Evolutionary conservation across 257 asterid genomes (phyloP).

Genomic region (Lavandula angustifolia): DNA sequence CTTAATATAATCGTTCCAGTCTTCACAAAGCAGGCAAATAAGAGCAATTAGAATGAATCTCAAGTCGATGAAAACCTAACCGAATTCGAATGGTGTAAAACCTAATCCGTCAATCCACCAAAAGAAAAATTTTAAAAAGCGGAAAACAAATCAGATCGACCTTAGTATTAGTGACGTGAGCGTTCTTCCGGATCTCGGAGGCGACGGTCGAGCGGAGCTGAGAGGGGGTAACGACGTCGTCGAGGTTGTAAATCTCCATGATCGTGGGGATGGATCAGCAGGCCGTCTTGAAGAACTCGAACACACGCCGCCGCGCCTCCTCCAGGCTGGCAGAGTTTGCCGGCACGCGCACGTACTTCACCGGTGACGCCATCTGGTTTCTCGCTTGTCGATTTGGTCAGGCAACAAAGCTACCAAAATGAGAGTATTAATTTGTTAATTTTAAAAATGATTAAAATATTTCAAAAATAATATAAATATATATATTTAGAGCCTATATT

Average conservation of each 20-base stretch:
- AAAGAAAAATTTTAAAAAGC: neutral
- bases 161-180: slow-evolving; percentile 72
- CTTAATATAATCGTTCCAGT: neutral
- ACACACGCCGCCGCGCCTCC: slow-evolving; percentile 74
- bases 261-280: slow-evolving; percentile 85
- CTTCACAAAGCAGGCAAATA: too few relatives aligned
- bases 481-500: too few relatives aligned
- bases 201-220: slow-evolving; percentile 74
- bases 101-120: too few relatives aligned
- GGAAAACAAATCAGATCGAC: slow-evolving; percentile 36
- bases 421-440: too few relatives aligned
- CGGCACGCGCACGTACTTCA: slow-evolving; percentile 67
- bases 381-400: slow-evolving; percentile 6
- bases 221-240: slow-evolving; percentile 70
- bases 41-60: too few relatives aligned
- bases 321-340: slow-evolving; percentile 66
- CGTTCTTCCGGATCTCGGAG: slow-evolving; percentile 72
- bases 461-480: too few relatives aligned
- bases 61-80: neutral
- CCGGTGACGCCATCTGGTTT: slow-evolving; percentile 44
- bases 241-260: slow-evolving; percentile 72
- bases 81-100: neutral
- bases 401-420: neutral
- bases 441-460: too few relatives aligned
- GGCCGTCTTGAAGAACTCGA: slow-evolving; percentile 78